A percentile compares a stretch with the other conserved stretches of the same genome.
phyloP scores from a whole-genome alignment of 2,329 filamentous ascomycete species.

The Fusarium camptoceras region DNA sequence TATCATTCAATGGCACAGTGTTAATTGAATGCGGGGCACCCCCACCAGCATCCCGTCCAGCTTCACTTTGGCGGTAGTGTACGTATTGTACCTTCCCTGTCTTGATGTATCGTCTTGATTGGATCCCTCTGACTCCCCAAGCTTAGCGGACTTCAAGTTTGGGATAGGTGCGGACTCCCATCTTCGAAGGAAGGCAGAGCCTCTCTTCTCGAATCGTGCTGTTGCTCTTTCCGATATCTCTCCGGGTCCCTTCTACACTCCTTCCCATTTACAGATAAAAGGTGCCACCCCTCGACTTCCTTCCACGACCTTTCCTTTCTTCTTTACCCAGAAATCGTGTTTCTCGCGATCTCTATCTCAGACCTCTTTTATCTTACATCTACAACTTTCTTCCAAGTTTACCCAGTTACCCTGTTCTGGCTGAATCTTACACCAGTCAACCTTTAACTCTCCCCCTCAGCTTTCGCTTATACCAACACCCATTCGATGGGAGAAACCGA shows the following conservation, averaged over 20 bases:
- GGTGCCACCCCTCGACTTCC: slow-evolving; percentile 21
- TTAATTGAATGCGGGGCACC: slow-evolving; percentile 22
- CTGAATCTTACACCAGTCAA: slow-evolving; percentile 27
- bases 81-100: neutral
- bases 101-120: slow-evolving; percentile 3
- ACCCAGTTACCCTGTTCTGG: slow-evolving; percentile 15
- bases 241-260: slow-evolving; percentile 22
- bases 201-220: slow-evolving; percentile 18
- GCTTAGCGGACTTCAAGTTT: slow-evolving; percentile 9
- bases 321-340: slow-evolving; percentile 39
- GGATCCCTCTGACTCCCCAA: slow-evolving; percentile 1
- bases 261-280: slow-evolving; percentile 40
- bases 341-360: slow-evolving; percentile 35
- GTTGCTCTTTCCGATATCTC: slow-evolving; percentile 27
- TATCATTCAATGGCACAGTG: slow-evolving; percentile 28
- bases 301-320: slow-evolving; percentile 22
- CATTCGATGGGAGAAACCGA: slow-evolving; percentile 58
- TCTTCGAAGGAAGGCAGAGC: slow-evolving; percentile 6
- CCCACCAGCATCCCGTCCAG: slow-evolving; percentile 8
- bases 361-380: slow-evolving; percentile 1
- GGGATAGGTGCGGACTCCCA: slow-evolving; percentile 31
- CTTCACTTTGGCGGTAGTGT: slow-evolving; percentile 25
- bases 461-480: slow-evolving; percentile 47
- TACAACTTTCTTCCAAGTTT: slow-evolving; percentile 5
- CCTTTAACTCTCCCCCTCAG: slow-evolving; percentile 12